phyloP scores from a whole-genome alignment of 805 yeast genomes.

The Phaffomyces opuntiae region DNA sequence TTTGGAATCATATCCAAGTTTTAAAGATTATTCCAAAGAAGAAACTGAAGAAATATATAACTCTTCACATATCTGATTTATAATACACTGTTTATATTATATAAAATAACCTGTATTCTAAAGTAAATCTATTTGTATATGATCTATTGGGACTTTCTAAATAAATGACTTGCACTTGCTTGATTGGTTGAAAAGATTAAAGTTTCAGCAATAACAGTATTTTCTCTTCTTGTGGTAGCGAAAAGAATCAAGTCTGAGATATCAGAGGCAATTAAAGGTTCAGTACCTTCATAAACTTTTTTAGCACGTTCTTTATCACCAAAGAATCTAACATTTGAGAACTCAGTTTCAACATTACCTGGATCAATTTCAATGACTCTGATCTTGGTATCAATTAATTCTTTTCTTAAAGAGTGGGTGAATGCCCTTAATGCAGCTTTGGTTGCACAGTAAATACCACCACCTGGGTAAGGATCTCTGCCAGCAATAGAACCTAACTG shows the following conservation, averaged over 20 bases:
- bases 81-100: too few relatives aligned
- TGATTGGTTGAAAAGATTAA: constrained; percentile 81
- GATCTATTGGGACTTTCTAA: constrained; percentile 29
- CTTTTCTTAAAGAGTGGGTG: constrained; percentile 66
- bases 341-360: constrained; percentile 65
- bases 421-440: constrained; percentile 72
- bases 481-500: constrained; percentile 80
- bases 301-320: constrained; percentile 50
- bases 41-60: constrained; percentile 1
- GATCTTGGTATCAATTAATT: constrained; percentile 59
- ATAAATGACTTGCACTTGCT: constrained; percentile 64
- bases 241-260: constrained; percentile 53
- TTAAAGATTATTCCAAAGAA: constrained; percentile 1
- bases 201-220: constrained; percentile 63
- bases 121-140: neutral
- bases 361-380: constrained; percentile 63
- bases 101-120: neutral
- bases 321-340: constrained; percentile 50
- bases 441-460: constrained; percentile 71
- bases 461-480: constrained; percentile 74
- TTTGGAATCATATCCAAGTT: constrained; percentile 2
- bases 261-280: constrained; percentile 51
- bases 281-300: constrained; percentile 47
- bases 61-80: too few relatives aligned
- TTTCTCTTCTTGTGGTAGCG: constrained; percentile 46